A percentile compares a stretch with the other conserved stretches of the same genome.
Evolutionary conservation across 2,329 filamentous ascomycete genomes (phyloP).

Genomic region (Onygenales sp.): DNA sequence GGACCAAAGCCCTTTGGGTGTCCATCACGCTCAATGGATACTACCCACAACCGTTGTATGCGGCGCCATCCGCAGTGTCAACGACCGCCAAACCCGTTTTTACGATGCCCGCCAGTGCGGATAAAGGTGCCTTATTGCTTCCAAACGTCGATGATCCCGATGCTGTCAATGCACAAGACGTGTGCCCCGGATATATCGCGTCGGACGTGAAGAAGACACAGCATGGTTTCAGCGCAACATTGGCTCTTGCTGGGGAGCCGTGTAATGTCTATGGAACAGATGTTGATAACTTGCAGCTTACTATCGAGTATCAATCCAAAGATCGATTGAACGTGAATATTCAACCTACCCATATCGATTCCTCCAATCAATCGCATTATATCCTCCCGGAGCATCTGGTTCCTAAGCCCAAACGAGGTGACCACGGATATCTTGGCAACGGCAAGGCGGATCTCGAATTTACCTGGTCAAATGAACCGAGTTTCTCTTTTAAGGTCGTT

Average conservation of each 20-base stretch:
- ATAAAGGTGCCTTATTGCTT: constrained; percentile 40
- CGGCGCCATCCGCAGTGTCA: background rate
- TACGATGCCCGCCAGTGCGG: constrained; percentile 40
- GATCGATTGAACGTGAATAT: constrained; percentile 64
- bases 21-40: background rate
- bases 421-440: constrained; percentile 22
- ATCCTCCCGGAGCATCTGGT: constrained; percentile 55
- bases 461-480: constrained; percentile 47
- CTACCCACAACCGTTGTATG: background rate
- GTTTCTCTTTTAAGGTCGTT: constrained; percentile 48
- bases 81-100: constrained; percentile 19
- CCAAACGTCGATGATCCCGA: constrained; percentile 57
- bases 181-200: constrained; percentile 54
- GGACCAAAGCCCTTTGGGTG: background rate
- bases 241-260: constrained; percentile 43
- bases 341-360: constrained; percentile 51
- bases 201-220: constrained; percentile 37
- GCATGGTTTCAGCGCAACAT: constrained; percentile 42
- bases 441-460: constrained; percentile 39
- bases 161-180: constrained; percentile 52
- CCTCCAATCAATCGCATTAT: constrained; percentile 57
- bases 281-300: constrained; percentile 54
- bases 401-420: constrained; percentile 43
- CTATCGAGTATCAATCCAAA: constrained; percentile 56
- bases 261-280: constrained; percentile 74